phyloP scores from a whole-genome alignment of 352 stramenopile genomes.

The Pythium myriotylum region DNA sequence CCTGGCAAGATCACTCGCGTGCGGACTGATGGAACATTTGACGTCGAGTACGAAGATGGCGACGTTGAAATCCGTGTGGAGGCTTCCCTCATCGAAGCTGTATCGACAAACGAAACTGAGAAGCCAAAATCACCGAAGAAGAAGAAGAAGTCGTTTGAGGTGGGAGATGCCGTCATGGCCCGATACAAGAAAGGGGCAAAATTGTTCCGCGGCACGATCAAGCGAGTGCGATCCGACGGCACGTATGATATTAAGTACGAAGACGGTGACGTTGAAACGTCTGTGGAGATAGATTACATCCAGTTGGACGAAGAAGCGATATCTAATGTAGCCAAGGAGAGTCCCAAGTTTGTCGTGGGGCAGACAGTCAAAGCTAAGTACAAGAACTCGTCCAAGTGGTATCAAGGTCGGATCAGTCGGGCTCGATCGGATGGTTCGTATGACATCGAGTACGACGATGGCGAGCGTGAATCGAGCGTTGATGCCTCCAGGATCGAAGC shows the following conservation, averaged over 20 bases:
- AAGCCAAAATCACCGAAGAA: slow-evolving; percentile 10
- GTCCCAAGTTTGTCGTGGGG: slow-evolving; percentile 2
- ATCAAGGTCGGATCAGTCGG: slow-evolving; percentile 49
- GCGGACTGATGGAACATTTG: slow-evolving; percentile 63
- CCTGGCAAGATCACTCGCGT: slow-evolving; percentile 58
- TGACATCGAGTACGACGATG: slow-evolving; percentile 73
- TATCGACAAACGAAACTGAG: not conserved
- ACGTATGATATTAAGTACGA: slow-evolving; percentile 58
- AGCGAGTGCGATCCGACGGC: slow-evolving; percentile 36
- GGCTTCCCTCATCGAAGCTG: slow-evolving; percentile 29
- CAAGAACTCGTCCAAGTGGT: slow-evolving; percentile 50
- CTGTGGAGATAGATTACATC: slow-evolving; percentile 35
- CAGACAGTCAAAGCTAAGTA: slow-evolving; percentile 48
- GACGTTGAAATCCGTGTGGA: slow-evolving; percentile 50
- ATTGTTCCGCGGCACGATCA: slow-evolving; percentile 43
- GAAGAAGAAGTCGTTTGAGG: slow-evolving; percentile 25
- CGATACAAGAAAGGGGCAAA: slow-evolving; percentile 43
- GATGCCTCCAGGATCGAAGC: slow-evolving; percentile 12
- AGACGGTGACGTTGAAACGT: slow-evolving; percentile 24
- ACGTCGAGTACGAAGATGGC: slow-evolving; percentile 68
- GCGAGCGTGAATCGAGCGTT: slow-evolving; percentile 42
- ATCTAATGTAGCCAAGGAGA: not conserved
- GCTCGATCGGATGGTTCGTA: slow-evolving; percentile 61
- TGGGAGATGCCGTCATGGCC: slow-evolving; percentile 35
- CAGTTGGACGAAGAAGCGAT: slow-evolving; percentile 23